phyloP scores from a whole-genome alignment of 139 green algal genomes.

The Nannochloris sp. region DNA sequence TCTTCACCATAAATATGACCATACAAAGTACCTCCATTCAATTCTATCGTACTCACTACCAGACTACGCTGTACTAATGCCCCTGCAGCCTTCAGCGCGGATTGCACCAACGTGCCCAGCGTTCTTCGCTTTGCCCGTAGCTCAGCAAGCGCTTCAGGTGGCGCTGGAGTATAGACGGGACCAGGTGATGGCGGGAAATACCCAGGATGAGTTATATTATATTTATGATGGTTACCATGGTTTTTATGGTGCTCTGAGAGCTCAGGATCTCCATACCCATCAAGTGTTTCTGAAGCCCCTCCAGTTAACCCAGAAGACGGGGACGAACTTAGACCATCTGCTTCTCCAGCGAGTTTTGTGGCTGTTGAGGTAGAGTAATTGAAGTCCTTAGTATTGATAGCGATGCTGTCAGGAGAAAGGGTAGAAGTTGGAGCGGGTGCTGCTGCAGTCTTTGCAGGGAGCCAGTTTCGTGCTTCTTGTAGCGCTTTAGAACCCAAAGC shows the following conservation, averaged over 20 bases:
- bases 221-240: background rate
- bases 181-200: slow-evolving; percentile 2
- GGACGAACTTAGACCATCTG: background rate
- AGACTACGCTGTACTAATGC: slow-evolving; percentile 4
- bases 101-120: background rate
- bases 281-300: no score
- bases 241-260: no score
- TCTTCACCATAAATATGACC: slow-evolving; percentile 27
- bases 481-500: slow-evolving; percentile 8
- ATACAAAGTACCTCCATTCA: slow-evolving; percentile 16
- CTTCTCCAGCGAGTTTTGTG: no score
- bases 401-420: background rate
- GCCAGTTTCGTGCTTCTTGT: slow-evolving; percentile 8
- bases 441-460: background rate
- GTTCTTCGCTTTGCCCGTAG: slow-evolving; percentile 2
- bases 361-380: no score
- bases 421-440: background rate
- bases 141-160: slow-evolving; percentile 22
- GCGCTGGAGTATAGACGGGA: slow-evolving; percentile 25
- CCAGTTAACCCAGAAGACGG: background rate
- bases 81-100: background rate
- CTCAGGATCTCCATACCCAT: no score
- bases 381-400: no score
- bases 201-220: slow-evolving; percentile 11
- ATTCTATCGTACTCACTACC: slow-evolving; percentile 14